Percentiles rank a stretch among this genome's conserved stretches.
These are phyloP conservation scores for Pythium monospermum DNA, from an alignment of 352 stramenopile genomes.

Conservation along the genomic window DNA sequence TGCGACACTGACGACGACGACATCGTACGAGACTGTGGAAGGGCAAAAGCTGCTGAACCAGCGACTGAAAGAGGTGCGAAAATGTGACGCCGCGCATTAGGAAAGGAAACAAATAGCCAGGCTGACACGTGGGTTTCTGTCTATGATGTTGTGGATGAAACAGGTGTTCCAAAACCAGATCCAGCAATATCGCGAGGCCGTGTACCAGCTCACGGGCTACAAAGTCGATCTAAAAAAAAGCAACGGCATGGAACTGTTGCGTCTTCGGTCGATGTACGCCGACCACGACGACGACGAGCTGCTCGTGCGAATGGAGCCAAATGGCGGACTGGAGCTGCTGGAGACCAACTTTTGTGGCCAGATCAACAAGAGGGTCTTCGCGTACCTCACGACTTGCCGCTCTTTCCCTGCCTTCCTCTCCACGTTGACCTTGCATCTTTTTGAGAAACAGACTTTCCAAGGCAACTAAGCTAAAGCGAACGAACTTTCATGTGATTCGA, in stretches of 20 bases:
- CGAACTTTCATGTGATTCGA: too few species aligned
- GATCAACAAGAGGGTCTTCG: slow-evolving; percentile 61
- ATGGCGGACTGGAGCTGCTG: slow-evolving; percentile 72
- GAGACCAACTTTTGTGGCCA: slow-evolving; percentile 71
- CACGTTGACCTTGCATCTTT: slow-evolving; percentile 84
- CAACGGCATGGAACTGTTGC: slow-evolving; percentile 70
- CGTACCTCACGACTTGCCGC: slow-evolving; percentile 73
- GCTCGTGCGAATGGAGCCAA: slow-evolving; percentile 77
- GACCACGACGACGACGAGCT: slow-evolving; percentile 83
- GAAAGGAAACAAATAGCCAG: too few species aligned
- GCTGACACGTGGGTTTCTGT: neutral
- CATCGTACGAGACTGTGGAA: slow-evolving; percentile 82
- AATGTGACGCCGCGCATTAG: too few species aligned
- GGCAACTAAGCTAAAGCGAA: too few species aligned
- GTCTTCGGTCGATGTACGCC: slow-evolving; percentile 76
- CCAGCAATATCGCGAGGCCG: slow-evolving; percentile 83
- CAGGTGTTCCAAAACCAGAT: slow-evolving; percentile 72
- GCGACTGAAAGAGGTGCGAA: slow-evolving; percentile 73
- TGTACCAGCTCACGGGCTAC: slow-evolving; percentile 86
- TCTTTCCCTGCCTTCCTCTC: slow-evolving; percentile 88
- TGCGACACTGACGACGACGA: slow-evolving; percentile 58
- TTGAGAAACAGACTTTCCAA: slow-evolving; percentile 89
- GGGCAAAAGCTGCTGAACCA: slow-evolving; percentile 85
- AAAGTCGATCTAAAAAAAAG: slow-evolving; percentile 85
- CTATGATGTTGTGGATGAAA: too few species aligned